These are phyloP conservation scores for Candida taoyuanica DNA, from an alignment of 805 yeast species.

Conservation along the genomic window DNA sequence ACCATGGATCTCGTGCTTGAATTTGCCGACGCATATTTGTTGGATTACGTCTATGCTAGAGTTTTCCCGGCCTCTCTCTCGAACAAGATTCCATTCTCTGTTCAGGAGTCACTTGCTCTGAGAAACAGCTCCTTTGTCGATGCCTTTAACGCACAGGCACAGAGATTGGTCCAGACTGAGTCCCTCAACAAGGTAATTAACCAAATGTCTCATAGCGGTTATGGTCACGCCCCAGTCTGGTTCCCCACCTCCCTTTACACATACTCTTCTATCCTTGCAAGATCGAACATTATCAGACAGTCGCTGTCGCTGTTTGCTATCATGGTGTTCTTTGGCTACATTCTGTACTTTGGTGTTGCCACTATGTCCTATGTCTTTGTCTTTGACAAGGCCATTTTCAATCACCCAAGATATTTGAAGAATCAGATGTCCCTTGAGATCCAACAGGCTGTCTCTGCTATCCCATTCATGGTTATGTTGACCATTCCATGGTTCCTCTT, in stretches of 20 bases:
- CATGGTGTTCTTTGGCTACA: conserved; percentile 81
- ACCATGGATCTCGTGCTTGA: conserved; percentile 91
- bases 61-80: conserved; percentile 56
- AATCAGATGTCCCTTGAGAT: conserved; percentile 89
- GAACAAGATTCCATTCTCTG: conserved; percentile 28
- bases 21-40: conserved; percentile 60
- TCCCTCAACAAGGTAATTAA: conserved; percentile 14
- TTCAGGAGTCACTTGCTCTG: conserved; percentile 27
- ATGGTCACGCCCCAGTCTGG: conserved; percentile 58
- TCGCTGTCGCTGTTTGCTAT: conserved; percentile 57
- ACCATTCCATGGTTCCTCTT: conserved; percentile 88
- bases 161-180: conserved; percentile 9
- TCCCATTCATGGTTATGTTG: conserved; percentile 82
- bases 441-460: conserved; percentile 68
- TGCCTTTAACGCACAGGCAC: conserved; percentile 17
- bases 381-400: conserved; percentile 84
- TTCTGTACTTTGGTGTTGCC: conserved; percentile 74
- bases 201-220: conserved; percentile 34
- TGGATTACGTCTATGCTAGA: conserved; percentile 73
- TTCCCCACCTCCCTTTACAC: conserved; percentile 55
- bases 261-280: conserved; percentile 60
- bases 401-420: conserved; percentile 93
- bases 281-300: conserved; percentile 75
- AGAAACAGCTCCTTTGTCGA: conserved; percentile 24
- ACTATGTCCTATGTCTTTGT: conserved; percentile 69